Base-by-base conservation (phyloP, 2,329 filamentous ascomycete species). In the Fusarium camptoceras region DNA sequence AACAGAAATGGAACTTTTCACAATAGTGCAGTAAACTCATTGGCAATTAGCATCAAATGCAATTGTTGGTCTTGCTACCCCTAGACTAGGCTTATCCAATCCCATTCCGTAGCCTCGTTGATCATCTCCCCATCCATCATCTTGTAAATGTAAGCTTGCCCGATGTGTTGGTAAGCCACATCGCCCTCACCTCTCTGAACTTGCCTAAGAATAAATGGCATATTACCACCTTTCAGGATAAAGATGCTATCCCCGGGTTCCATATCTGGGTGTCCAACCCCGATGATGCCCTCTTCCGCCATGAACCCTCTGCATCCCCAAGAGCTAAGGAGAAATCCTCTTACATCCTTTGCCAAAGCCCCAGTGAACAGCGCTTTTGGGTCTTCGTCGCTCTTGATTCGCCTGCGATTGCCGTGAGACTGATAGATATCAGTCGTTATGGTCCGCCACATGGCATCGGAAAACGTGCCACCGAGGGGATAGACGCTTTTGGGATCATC, bases 401-500 rank as follows among this genome's bases (percentile, higher is more conserved):
- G 18, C 10, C 34, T 37, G 6, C 18, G 10, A 4, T 1, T 37
- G 3, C 34, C 18, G 18, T 4, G 3, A 12, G 34, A 37, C 12
- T 37, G 18, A n/a, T 12, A n/a, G 5, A 37, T 37, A 37, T 37
- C 18, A 4, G 34, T 37, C 6, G 6, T 37, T n/a, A 37, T 37
- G 4, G 10, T n/a, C 3, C 3, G 18, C 10, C 6, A 37, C 18
- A 4, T 4, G 10, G 34, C 18, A 0, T 37, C 34, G 6, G 6
- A 37, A 7, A 4, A 37, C 3, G 34, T 37, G 2, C 34, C 34
- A 37, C 34, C 34, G 3, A 6, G 5, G 5, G 34, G 34, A 7
- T 37, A 37, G 18, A 4, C 9, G 9, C 6, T 1, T 1, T 37
- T n/a, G 5, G 18, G 1, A 37, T 37, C 1, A 11, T 6, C 6